These are phyloP conservation scores for Xylariaceae sp. DNA, from an alignment of 2,329 filamentous ascomycete genomes.

Conservation along the genomic window DNA sequence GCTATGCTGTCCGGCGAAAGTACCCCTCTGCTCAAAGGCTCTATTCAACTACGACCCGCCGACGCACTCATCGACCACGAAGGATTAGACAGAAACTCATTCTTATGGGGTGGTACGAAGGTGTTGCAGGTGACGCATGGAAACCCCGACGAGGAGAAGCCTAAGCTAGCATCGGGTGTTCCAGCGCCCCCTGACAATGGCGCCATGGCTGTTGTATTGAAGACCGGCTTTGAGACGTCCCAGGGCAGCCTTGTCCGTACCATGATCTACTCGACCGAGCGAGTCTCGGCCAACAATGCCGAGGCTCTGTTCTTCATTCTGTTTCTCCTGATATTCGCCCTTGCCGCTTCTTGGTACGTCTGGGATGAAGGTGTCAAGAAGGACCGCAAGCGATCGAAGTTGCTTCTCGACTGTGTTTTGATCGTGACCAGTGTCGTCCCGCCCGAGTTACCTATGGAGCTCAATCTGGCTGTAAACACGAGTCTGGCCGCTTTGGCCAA, in stretches of 20 bases:
- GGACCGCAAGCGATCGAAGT: conserved; percentile 94
- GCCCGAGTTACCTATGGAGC: conserved; percentile 97
- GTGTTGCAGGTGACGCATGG: conserved; percentile 92
- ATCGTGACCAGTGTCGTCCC: conserved; percentile 97
- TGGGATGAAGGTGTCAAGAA: conserved; percentile 94
- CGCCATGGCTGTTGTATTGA: conserved; percentile 87
- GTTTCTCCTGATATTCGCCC: conserved; percentile 90
- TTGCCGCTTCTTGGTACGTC: conserved; percentile 98
- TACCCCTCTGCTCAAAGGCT: conserved; percentile 94
- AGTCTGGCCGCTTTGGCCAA: conserved; percentile 91
- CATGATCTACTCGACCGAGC: conserved; percentile 99
- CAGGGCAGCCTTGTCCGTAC: conserved; percentile 96
- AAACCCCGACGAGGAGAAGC: conserved; percentile 66
- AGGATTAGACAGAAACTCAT: conserved; percentile 91
- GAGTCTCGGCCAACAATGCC: conserved; percentile 95
- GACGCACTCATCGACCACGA: conserved; percentile 80
- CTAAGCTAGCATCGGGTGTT: conserved; percentile 68
- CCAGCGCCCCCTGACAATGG: conserved; percentile 85
- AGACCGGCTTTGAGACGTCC: conserved; percentile 97
- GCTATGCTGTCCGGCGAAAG: conserved; percentile 99
- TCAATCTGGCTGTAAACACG: conserved; percentile 95
- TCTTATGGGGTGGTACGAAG: conserved; percentile 96
- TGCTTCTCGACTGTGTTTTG: conserved; percentile 92
- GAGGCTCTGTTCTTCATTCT: conserved; percentile 97
- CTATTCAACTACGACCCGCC: conserved; percentile 78